These are phyloP conservation scores for Sporisorium sorghi DNA, from an alignment of 1,284 basidiomycete genomes.

Conservation along the genomic window DNA sequence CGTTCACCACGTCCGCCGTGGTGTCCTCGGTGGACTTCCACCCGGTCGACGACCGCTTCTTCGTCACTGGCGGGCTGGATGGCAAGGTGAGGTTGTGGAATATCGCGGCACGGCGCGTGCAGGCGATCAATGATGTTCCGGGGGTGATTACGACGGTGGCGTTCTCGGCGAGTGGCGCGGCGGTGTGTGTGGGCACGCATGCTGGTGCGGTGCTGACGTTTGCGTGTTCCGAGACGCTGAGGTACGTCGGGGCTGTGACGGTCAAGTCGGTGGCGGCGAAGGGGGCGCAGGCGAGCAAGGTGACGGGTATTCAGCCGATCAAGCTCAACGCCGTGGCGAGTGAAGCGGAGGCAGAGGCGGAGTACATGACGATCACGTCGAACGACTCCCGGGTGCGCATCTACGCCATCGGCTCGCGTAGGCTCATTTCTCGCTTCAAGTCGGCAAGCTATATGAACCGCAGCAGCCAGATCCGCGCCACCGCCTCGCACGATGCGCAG, in stretches of 20 bases:
- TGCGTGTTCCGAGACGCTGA: constrained; percentile 63
- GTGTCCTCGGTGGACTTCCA: constrained; percentile 69
- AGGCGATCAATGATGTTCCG: constrained; percentile 61
- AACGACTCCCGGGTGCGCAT: constrained; percentile 70
- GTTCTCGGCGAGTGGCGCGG: constrained; percentile 67
- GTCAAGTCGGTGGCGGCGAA: constrained; percentile 65
- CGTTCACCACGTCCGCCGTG: constrained; percentile 70
- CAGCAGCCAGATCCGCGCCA: constrained; percentile 68
- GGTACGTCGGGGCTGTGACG: constrained; percentile 59
- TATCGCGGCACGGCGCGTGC: constrained; percentile 50
- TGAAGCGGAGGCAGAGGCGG: constrained; percentile 20
- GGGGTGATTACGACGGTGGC: constrained; percentile 69
- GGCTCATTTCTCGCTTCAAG: constrained; percentile 55
- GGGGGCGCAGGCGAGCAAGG: constrained; percentile 67
- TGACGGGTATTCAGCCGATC: constrained; percentile 68
- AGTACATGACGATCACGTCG: constrained; percentile 69
- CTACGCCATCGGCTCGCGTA: constrained; percentile 64
- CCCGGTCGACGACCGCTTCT: constrained; percentile 69
- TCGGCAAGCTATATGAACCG: constrained; percentile 54
- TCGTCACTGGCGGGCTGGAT: constrained; percentile 69
- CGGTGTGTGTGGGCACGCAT: constrained; percentile 68
- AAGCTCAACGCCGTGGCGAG: constrained; percentile 23
- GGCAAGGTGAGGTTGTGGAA: constrained; percentile 70
- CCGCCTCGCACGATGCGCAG: constrained; percentile 60
- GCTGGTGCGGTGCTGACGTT: constrained; percentile 63